Conservation (phyloP, 306 rosid species). For the Cucumis melo region DNA sequence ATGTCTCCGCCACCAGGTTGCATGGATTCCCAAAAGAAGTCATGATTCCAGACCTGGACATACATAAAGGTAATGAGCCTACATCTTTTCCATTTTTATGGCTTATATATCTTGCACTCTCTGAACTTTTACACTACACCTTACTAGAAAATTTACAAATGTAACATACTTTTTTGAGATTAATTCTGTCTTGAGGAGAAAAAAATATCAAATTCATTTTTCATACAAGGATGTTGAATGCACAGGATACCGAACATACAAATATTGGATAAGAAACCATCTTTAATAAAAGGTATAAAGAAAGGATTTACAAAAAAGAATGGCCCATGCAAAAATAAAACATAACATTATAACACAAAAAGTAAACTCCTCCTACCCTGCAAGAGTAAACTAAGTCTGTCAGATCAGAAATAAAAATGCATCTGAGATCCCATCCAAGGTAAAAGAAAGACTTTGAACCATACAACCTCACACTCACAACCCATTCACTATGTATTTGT, state of each 20-base stretch:
- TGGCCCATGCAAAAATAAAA: background rate
- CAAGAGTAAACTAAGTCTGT: background rate
- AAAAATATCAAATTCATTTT: background rate
- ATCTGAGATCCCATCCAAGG: background rate
- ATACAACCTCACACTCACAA: background rate
- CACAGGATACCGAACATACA: background rate
- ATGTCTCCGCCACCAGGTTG: conserved; percentile 86
- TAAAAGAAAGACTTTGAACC: background rate
- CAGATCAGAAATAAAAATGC: background rate
- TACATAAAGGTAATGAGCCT: background rate
- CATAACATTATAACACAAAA: background rate
- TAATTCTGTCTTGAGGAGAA: background rate
- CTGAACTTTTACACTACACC: background rate
- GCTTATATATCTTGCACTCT: background rate
- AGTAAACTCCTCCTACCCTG: background rate
- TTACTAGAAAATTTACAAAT: background rate
- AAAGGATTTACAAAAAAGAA: background rate
- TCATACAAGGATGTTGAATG: background rate
- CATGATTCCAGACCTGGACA: conserved; percentile 91
- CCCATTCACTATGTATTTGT: background rate
- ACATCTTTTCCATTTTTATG: background rate
- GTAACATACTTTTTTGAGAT: background rate
- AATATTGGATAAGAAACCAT: background rate
- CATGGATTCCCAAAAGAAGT: conserved; percentile 97
- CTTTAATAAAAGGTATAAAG: background rate